phyloP scores from a whole-genome alignment of 768 basidiomycete species.

The Rhodotorula toruloides region DNA sequence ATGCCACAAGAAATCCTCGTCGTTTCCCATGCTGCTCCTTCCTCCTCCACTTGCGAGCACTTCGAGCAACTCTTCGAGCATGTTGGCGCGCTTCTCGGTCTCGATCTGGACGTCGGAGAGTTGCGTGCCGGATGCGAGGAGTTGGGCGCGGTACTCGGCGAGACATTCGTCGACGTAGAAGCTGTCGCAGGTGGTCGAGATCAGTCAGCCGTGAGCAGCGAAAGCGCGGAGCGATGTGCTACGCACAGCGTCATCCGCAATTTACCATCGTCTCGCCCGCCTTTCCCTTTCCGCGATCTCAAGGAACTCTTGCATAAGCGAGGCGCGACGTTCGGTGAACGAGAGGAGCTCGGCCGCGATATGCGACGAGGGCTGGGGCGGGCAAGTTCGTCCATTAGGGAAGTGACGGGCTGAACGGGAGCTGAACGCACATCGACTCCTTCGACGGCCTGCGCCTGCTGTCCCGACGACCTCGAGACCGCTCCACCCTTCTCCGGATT shows the following conservation, averaged over 20 bases:
- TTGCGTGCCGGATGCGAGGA: background rate
- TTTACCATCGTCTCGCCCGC: slow-evolving; percentile 23
- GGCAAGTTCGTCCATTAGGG: no score
- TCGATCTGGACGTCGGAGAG: slow-evolving; percentile 13
- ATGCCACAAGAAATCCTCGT: slow-evolving; percentile 4
- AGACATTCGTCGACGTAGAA: slow-evolving; percentile 26
- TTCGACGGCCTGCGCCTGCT: no score
- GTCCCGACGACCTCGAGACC: background rate
- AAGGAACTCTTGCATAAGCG: slow-evolving; percentile 15
- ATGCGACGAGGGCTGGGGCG: background rate
- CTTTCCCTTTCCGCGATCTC: slow-evolving; percentile 21
- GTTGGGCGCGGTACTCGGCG: slow-evolving; percentile 1
- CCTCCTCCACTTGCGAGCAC: background rate
- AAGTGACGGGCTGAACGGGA: no score
- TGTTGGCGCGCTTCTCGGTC: slow-evolving; percentile 19
- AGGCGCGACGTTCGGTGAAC: slow-evolving; percentile 3
- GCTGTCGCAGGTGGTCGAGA: no score
- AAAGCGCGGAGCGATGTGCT: no score
- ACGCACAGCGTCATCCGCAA: slow-evolving; percentile 10
- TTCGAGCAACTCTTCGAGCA: slow-evolving; percentile 26
- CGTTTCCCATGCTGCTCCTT: slow-evolving; percentile 16
- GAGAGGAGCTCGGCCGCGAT: slow-evolving; percentile 3
- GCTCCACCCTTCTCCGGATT: background rate
- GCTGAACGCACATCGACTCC: no score
- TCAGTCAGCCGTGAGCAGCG: no score